Evolutionary conservation across 176 grass and related monocot species (phyloP), one percentile per base, ranked within the genome.

Genomic region (Rhynchospora breviuscula): DNA sequence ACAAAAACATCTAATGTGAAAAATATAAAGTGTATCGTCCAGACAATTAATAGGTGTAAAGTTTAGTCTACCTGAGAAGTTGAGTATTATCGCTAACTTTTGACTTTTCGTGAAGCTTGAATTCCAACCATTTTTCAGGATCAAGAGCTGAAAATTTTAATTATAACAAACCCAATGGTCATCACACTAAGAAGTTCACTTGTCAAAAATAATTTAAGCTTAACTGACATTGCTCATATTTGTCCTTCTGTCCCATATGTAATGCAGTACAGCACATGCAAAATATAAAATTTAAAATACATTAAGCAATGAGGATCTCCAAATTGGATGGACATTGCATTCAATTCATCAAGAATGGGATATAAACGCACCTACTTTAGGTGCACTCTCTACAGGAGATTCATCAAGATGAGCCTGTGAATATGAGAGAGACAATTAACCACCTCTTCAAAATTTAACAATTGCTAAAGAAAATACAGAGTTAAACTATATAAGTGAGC

Each of bases 121-220:
- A 98, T 84, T 95, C 90, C 65, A 95, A 85, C 92, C 95, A 98
- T 47, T 98, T 95, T 83, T 98, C 95, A 78, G 95, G 92, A 74
- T 98, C 85, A 83, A 98, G 92, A 63, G 95, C 95, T 98, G 89
- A 64, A 85, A 79, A 85, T 74, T 46, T 57, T 83, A 35, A 15
- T 84, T 54, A 76, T 1, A 29, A 76, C 13, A 53, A 9, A 53
- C 46, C 22, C 11, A 29, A 26, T 29, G 11, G 23, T 23, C 59
- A 62, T 73, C 10, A 73, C 49, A 18, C 15, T 43, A 5, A n/a
- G 33, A 49, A 14, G 8, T 73, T 51, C 22, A 73, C 19, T 12
- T 23, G 2, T 23, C 49, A 45, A 21, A 26, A 10, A 76, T 47
- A 29, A 76, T 53, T 40, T 48, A 72, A 31, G n/a, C 45, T 51